A percentile compares a stretch with the other conserved stretches of the same genome.
phyloP scores from a whole-genome alignment of 2,329 filamentous ascomycete species.

The Arachnomyces sp. region DNA sequence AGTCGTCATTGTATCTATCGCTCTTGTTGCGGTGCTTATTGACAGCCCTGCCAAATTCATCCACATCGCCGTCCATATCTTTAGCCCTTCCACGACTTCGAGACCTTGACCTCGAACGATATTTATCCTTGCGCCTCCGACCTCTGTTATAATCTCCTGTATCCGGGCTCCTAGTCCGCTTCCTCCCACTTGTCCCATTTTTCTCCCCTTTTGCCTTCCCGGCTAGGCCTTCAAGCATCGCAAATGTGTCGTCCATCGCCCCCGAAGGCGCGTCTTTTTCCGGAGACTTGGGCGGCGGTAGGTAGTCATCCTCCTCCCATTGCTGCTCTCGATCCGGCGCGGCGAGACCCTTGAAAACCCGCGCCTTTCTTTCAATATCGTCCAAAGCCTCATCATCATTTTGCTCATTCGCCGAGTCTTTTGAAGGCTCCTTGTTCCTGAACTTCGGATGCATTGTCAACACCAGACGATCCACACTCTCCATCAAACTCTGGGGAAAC shows the following conservation, averaged over 20 bases:
- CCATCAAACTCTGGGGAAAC: slow-evolving; percentile 77
- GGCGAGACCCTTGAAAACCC: slow-evolving; percentile 83
- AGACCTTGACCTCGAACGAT: slow-evolving; percentile 48
- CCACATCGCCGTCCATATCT: slow-evolving; percentile 47
- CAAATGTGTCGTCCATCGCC: slow-evolving; percentile 86
- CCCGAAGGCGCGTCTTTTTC: slow-evolving; percentile 44
- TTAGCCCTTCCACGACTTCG: slow-evolving; percentile 34
- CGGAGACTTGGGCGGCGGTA: slow-evolving; percentile 21
- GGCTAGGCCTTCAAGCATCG: slow-evolving; percentile 79
- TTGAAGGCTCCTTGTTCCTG: slow-evolving; percentile 48
- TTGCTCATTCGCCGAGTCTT: slow-evolving; percentile 31
- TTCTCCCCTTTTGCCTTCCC: slow-evolving; percentile 48
- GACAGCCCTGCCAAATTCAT: slow-evolving; percentile 50
- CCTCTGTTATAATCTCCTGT: slow-evolving; percentile 41
- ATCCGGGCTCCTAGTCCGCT: slow-evolving; percentile 48
- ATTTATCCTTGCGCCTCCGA: slow-evolving; percentile 23
- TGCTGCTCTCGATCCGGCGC: slow-evolving; percentile 67
- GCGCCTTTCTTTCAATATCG: slow-evolving; percentile 62
- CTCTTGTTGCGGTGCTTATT: slow-evolving; percentile 32
- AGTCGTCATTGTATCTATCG: slow-evolving; percentile 36
- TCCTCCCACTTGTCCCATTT: slow-evolving; percentile 35
- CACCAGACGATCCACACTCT: slow-evolving; percentile 85
- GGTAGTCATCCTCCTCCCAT: slow-evolving; percentile 45
- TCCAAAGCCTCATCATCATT: slow-evolving; percentile 36
- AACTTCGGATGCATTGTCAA: slow-evolving; percentile 85